These are phyloP conservation scores for Tubosaeta sp. DNA, from an alignment of 768 basidiomycete genomes.

Conservation along the genomic window DNA sequence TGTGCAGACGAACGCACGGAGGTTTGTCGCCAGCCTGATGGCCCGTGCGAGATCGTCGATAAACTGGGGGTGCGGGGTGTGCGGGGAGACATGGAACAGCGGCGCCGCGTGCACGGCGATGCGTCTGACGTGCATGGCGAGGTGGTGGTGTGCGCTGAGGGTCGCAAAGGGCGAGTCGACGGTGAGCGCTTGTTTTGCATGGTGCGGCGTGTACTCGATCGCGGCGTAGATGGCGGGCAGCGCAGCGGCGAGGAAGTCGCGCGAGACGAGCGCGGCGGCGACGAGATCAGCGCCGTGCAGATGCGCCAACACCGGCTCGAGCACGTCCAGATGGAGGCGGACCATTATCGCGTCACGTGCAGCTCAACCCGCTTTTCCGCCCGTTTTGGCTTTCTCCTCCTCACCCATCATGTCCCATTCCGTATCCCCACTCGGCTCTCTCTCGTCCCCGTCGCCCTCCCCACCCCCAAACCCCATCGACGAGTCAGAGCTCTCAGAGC, in stretches of 20 bases:
- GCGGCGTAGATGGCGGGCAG: constrained; percentile 59
- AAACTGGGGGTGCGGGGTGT: constrained; percentile 42
- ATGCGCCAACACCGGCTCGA: constrained; percentile 60
- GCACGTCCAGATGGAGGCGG: constrained; percentile 53
- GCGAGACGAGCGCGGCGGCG: constrained; percentile 58
- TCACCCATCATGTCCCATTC: constrained; percentile 21
- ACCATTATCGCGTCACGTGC: constrained; percentile 41
- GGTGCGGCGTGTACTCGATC: constrained; percentile 49
- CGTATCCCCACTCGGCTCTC: constrained; percentile 48
- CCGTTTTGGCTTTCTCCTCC: constrained; percentile 3
- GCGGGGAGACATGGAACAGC: constrained; percentile 20
- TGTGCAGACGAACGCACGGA: constrained; percentile 56
- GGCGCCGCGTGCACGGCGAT: constrained; percentile 56
- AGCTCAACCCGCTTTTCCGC: constrained; percentile 4
- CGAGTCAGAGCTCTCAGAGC: constrained; percentile 78
- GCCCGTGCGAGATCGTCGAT: constrained; percentile 48
- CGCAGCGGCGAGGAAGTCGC: constrained; percentile 59
- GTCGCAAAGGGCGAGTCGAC: constrained; percentile 59
- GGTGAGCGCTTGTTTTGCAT: constrained; percentile 51
- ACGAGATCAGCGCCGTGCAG: constrained; percentile 53
- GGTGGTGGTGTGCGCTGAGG: constrained; percentile 46
- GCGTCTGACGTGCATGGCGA: constrained; percentile 55
- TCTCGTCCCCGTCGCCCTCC: constrained; percentile 68
- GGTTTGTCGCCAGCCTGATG: constrained; percentile 46
- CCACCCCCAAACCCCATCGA: constrained; percentile 38